Evolutionary conservation across 331 rosid species (phyloP), one percentile per base, ranked within the genome.

Genomic region (Saraca asoca): DNA sequence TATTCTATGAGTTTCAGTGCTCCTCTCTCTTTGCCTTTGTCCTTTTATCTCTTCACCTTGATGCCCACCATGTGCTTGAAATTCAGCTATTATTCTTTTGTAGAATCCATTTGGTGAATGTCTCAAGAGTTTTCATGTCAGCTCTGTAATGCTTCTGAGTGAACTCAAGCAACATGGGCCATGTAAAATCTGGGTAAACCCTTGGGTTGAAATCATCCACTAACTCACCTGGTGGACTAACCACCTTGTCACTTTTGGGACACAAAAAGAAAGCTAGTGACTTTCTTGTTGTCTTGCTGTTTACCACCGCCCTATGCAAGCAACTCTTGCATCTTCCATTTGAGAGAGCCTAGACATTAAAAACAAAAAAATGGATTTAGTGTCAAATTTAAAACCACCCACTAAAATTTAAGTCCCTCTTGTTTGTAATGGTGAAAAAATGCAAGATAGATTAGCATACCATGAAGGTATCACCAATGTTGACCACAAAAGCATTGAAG

Each of bases 381-480:
- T 12, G 69, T 9, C 62, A 79, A 9, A 78, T 6, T 51, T 3
- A 5, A 66, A 70, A 53, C 37, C 4, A 9, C 12, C 12, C 16
- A 41, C 55, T 31, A 64, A 48, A 38, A 3, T 14, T 8, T 11
- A 24, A 16, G 29, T 24, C 31, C 31, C 8, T 29, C 42, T 6
- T 45, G 11, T 59, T 43, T 33, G 33, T 7, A 7, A 12, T 6
- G 35, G 10, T n/a, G 20, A 52, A 58, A 29, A 9, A 8, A 51
- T 43, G 14, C 66, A 56, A 51, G 8, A 39, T 0, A 60, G 16
- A 63, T 48, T 5, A 20, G 43, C 60, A n/a, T 73, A 89, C 98
- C 98, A 85, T 92, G 90, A 92, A 92, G 41, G 96, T 92, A 82
- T 92, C 98, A 16, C 98, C 98, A n/a, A 92, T 90, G 73, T 93